A percentile compares a stretch with the other conserved stretches of the same genome.
Evolutionary conservation across 106 monocot species (phyloP).

Genomic region (Posidonia australis): DNA sequence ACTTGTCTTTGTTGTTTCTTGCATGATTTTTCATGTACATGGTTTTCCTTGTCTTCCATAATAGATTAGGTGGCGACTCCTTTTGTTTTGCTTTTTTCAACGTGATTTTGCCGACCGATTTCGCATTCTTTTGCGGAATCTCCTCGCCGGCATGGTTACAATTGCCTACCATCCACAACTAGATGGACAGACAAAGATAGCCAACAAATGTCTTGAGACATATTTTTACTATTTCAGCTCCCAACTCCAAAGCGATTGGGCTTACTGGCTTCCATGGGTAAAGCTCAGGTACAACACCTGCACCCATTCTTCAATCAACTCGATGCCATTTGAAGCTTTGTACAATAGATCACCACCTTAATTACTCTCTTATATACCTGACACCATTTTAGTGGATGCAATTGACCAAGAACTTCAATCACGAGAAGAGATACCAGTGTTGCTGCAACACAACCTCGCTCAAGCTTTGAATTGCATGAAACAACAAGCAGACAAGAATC

Average conservation of each 20-base stretch:
- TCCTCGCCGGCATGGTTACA: too few relatives aligned
- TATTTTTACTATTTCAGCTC: background rate
- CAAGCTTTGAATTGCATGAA: background rate
- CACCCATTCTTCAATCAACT: too few relatives aligned
- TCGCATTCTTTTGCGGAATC: too few relatives aligned
- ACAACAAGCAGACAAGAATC: background rate
- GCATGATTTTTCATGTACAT: too few relatives aligned
- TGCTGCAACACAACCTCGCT: background rate
- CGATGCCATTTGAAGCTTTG: background rate
- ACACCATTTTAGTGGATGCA: background rate
- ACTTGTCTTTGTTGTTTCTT: too few relatives aligned
- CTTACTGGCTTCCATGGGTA: background rate
- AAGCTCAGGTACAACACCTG: background rate
- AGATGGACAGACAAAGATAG: background rate
- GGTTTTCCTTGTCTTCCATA: too few relatives aligned
- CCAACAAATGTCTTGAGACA: background rate
- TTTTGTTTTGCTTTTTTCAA: too few relatives aligned
- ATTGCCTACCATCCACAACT: slow-evolving; percentile 1
- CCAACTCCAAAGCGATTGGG: background rate
- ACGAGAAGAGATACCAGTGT: background rate
- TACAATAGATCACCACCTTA: background rate
- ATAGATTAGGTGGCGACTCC: too few relatives aligned
- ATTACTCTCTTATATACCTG: background rate
- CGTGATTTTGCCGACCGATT: too few relatives aligned
- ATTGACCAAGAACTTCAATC: background rate